Base-by-base conservation (phyloP, 208 protist species). In the Leptomonas pyrrhocoris region DNA sequence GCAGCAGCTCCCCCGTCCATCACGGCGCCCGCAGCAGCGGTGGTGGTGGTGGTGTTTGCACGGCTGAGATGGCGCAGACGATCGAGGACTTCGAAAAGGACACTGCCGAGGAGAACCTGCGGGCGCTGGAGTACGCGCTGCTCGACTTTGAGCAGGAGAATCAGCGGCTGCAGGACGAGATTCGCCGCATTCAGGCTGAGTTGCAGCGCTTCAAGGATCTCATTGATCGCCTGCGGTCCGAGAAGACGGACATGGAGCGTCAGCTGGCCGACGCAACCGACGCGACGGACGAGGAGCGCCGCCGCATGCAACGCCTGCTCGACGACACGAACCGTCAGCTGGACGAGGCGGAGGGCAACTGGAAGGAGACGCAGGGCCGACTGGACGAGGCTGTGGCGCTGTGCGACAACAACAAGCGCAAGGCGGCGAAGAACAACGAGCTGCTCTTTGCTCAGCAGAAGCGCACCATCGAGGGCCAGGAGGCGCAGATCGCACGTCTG, bases 131-230 rank as follows among this genome's bases (percentile, higher is more conserved):
- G 77, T 82, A 63, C 45, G 80, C 79, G 21, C 65, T 88, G 57
- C 62, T 65, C 7, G 62, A 85, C 38, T 77, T 93, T 36, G 87
- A 90, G 69, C 76, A 74, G 40, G 83, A 90, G 70, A 90, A 90
- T 63, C 71, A 73, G 38, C 82, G 76, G 16, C 74, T 90, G 53
- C 78, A 76, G 45, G 77, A 81, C 28, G 74, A 84, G 13, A 76
- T 87, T 23, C 53, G 60, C 30, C 59, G 56, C 43, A 80, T 81
- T 45, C 75, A 88, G 71, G 58, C 40, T 34, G 57, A 78, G 55
- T 53, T 90, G 66, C 67, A 80, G 27, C 57, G 79, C 34, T 75
- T 79, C 62, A 77, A 84, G 61, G 76, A 74, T 21, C 80, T 87
- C 56, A 73, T 93, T 13, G 73, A 64, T 5, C 82, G 82, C 40